Conservation (phyloP, 129 eudicot genomes). For the Dittrichia graveolens region DNA sequence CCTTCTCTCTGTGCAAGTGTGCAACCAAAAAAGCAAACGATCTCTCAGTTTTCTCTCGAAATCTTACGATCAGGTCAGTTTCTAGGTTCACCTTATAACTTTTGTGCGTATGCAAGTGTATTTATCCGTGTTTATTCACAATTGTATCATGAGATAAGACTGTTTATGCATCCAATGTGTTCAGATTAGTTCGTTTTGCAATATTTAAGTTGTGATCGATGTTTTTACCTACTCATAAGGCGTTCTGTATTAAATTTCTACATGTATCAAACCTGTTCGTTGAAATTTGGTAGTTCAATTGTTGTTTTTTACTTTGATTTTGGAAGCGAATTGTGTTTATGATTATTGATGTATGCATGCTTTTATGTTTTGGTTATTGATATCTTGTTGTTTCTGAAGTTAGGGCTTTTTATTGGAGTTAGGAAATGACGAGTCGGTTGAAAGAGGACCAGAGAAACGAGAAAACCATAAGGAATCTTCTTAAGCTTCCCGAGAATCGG, state of each 20-base stretch:
- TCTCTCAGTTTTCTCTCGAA: conserved; percentile 29
- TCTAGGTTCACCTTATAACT: background rate
- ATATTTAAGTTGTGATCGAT: background rate
- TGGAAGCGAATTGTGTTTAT: conserved; percentile 21
- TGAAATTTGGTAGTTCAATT: conserved; percentile 10
- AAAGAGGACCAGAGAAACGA: conserved; percentile 76
- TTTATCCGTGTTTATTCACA: background rate
- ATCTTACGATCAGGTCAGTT: conserved; percentile 36
- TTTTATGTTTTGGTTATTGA: conserved; percentile 27
- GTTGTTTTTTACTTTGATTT: conserved; percentile 15
- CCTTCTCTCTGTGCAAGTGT: background rate
- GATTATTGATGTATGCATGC: conserved; percentile 11
- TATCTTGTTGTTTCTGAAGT: conserved; percentile 18
- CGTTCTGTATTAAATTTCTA: background rate
- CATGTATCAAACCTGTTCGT: background rate
- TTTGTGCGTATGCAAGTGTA: background rate
- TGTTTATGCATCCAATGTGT: conserved; percentile 14
- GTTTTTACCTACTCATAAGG: background rate
- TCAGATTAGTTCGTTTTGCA: conserved; percentile 21
- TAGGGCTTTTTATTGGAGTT: conserved; percentile 39
- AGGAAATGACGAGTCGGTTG: conserved; percentile 52
- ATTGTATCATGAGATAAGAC: conserved; percentile 11
- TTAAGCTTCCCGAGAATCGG: conserved; percentile 71
- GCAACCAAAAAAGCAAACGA: background rate
- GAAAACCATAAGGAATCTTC: conserved; percentile 61